Base-by-base conservation (phyloP, 225 moss, liverwort and hornwort genomes). In the Asterella californica region DNA sequence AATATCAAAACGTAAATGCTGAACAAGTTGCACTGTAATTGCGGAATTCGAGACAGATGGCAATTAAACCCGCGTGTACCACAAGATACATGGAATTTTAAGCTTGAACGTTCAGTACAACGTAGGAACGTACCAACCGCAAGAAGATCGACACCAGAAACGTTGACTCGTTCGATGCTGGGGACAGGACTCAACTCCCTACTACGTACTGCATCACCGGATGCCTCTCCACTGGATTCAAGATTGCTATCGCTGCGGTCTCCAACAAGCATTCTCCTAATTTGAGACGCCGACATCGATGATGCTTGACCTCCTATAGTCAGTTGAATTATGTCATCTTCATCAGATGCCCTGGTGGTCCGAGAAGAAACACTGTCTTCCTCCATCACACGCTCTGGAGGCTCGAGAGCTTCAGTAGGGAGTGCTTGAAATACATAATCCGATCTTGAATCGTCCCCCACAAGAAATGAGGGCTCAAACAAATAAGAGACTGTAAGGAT, bases 121-220 rank as follows among this genome's bases (percentile, higher is more conserved):
- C 11, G 46, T 3, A 38, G 34, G 45, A 33, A 12, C 36, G 79
- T 54, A 85, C 85, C 82, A 48, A 70, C 64, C 10, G 33, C 27
- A 70, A 78, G 54, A 57, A 27, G 25, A 15, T 57, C 67, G 47
- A 73, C 42, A 15, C 27, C 29, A 0, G 61, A 38, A 15, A 72
- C 17, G 33, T 80, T 70, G 9, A 72, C 79, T 85, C 72, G 84
- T 83, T 83, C 63, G 76, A 79, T 66, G 79, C 65, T 60, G 80
- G 80, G 60, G 81, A 86, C 75, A 83, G 85, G 83, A 66, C 89
- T 86, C 62, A 76, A 76, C 22, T 84, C 76, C 37, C 76, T 36
- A 32, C 27, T 80, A 46, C 75, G 84, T 68, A 60, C 76, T 50
- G 75, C 79, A 36, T 55, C 75, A 72, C 81, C 77, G 54, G 47